Base-by-base conservation (phyloP, 2,329 filamentous ascomycete species). In the Epichloe sp. region DNA sequence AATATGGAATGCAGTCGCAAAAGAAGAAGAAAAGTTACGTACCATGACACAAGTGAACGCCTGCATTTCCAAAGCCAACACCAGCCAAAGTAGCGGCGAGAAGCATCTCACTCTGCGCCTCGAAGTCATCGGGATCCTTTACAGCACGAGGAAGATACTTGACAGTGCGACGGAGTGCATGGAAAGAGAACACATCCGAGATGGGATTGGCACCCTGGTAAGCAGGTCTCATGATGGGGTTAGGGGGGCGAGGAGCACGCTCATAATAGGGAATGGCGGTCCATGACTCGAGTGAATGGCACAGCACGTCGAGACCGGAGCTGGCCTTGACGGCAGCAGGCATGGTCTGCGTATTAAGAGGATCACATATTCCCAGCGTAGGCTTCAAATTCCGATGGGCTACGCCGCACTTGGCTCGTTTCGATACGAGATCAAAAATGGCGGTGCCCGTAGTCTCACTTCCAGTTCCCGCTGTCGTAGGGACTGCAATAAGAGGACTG, bases 171-270 rank as follows among this genome's bases (percentile, higher is more conserved):
- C 80, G 77, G 5, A 98, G 77, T 0, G 93, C 90, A 59, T 87
- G 84, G 19, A 98, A 76, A 3, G 88, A 94, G 73, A 98, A 98
- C 58, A 98, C 91, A 65, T 98, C 93, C 43, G 87, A 94, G 60
- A 98, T 98, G 2, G 93, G 93, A 65, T 98, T 98, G 6, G 93
- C 89, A 41, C 93, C 93, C 68, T 98, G 93, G 64, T 98, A 98
- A 0, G 93, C 90, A 0, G 93, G 93, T 4, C 93, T 78, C 54
- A 91, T 77, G 59, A 98, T 87, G 0, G 94, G 93, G 65, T 98
- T 97, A 4, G 79, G 70, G 94, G 94, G 94, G 3, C 91, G 77
- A 0, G 93, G 93, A 0, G 76, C 80, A 48, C 93, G 82, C 73
- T 95, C 85, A 59, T 86, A 77, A 72, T 88, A 98, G 0, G 94